These are phyloP conservation scores for Pythium angustatum DNA, from an alignment of 352 stramenopile species.

Conservation along the genomic window DNA sequence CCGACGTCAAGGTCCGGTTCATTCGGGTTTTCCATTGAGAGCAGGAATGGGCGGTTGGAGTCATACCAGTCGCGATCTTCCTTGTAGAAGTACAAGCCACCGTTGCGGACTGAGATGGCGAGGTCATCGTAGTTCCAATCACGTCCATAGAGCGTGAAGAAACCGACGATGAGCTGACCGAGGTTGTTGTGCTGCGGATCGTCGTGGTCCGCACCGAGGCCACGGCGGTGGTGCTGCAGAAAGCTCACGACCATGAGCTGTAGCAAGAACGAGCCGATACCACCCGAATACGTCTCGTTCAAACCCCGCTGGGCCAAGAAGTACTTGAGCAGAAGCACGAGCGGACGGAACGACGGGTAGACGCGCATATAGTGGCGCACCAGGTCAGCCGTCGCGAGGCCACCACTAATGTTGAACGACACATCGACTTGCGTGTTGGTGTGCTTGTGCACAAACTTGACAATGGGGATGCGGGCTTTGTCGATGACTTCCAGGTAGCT, in stretches of 20 bases:
- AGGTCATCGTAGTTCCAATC: slow-evolving; percentile 94
- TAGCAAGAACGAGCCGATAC: slow-evolving; percentile 93
- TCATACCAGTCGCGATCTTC: slow-evolving; percentile 74
- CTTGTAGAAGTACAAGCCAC: slow-evolving; percentile 94
- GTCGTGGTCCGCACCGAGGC: slow-evolving; percentile 48
- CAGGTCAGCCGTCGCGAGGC: slow-evolving; percentile 83
- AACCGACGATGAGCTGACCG: slow-evolving; percentile 91
- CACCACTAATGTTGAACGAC: slow-evolving; percentile 89
- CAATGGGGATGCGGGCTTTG: slow-evolving; percentile 94
- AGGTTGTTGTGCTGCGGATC: slow-evolving; percentile 89
- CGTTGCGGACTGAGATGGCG: slow-evolving; percentile 91
- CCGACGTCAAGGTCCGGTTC: slow-evolving; percentile 91
- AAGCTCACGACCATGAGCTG: slow-evolving; percentile 96
- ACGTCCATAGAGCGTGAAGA: slow-evolving; percentile 94
- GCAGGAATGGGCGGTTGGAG: slow-evolving; percentile 73
- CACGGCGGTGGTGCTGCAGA: slow-evolving; percentile 88
- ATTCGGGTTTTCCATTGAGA: slow-evolving; percentile 95
- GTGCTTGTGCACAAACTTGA: slow-evolving; percentile 94
- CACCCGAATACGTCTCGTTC: slow-evolving; percentile 95
- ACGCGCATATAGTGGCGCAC: slow-evolving; percentile 91
- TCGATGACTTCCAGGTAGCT: slow-evolving; percentile 95
- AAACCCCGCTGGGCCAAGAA: slow-evolving; percentile 92
- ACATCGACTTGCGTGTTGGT: slow-evolving; percentile 92
- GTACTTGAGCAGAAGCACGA: slow-evolving; percentile 96
- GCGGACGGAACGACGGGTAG: slow-evolving; percentile 90